phyloP scores from a whole-genome alignment of 768 basidiomycete genomes.

The Tricholomella constricta region DNA sequence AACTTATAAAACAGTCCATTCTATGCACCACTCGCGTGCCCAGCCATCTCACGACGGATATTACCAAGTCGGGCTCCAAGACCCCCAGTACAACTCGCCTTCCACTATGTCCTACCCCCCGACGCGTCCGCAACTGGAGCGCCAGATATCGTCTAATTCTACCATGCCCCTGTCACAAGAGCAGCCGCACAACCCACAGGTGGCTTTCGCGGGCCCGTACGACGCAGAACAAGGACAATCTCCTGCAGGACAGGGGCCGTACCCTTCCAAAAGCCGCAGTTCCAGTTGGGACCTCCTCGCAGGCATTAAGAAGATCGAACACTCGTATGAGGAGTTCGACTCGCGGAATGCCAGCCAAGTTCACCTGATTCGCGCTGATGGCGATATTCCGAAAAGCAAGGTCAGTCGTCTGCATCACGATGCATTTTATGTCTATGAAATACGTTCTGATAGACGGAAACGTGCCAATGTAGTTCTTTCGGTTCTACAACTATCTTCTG shows the following conservation, averaged over 20 bases:
- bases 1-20: neutral
- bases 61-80: constrained; percentile 1
- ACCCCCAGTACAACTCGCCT: neutral
- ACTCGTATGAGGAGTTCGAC: constrained; percentile 61
- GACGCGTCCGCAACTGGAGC: neutral
- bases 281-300: constrained; percentile 54
- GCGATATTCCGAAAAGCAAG: constrained; percentile 59
- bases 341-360: constrained; percentile 50
- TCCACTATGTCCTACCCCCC: constrained; percentile 23
- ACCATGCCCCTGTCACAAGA: constrained; percentile 11
- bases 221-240: constrained; percentile 28
- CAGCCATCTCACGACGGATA: constrained; percentile 12
- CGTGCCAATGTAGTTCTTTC: constrained; percentile 46
- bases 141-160: constrained; percentile 11
- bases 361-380: constrained; percentile 59
- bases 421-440: neutral
- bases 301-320: constrained; percentile 53
- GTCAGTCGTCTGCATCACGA: constrained; percentile 43
- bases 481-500: constrained; percentile 72
- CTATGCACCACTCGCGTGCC: constrained; percentile 9
- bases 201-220: constrained; percentile 4
- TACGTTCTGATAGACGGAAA: constrained; percentile 2
- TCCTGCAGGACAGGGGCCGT: constrained; percentile 10
- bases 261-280: constrained; percentile 21
- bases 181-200: constrained; percentile 1